Conservation (phyloP, 2,329 filamentous ascomycete species). For the Macrophomina tecta region DNA sequence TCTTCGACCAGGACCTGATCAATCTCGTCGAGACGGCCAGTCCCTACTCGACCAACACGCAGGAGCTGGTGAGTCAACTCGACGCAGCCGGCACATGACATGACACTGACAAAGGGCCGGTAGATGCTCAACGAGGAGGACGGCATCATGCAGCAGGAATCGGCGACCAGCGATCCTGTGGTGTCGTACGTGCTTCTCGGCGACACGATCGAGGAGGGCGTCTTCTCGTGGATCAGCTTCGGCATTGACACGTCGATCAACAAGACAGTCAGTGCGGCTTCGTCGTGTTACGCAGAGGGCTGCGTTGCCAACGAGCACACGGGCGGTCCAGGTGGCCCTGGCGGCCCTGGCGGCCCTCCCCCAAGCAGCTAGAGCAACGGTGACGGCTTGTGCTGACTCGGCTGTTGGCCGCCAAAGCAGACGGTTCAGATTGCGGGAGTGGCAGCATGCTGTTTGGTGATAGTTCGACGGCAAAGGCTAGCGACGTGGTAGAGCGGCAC, state of each 20-base stretch:
- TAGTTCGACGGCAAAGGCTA: not conserved
- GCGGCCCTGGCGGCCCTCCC: not conserved
- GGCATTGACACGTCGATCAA: constrained; percentile 22
- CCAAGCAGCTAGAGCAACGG: not conserved
- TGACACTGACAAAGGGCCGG: not conserved
- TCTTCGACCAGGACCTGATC: constrained; percentile 67
- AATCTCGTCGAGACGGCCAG: constrained; percentile 53
- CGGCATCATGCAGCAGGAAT: constrained; percentile 55
- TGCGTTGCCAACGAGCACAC: constrained; percentile 25
- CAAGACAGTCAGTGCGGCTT: constrained; percentile 24
- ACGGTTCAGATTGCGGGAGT: too few species aligned
- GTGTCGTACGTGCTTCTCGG: constrained; percentile 64
- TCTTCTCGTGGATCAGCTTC: constrained; percentile 41
- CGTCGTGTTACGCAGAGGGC: constrained; percentile 23
- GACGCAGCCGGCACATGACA: rapidly evolving
- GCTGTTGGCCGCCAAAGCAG: not conserved
- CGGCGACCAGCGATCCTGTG: constrained; percentile 58
- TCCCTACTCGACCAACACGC: constrained; percentile 53
- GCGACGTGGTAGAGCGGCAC: not conserved
- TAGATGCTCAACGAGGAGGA: constrained; percentile 56
- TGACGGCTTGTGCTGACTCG: not conserved
- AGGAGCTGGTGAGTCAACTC: constrained; percentile 46
- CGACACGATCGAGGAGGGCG: constrained; percentile 47
- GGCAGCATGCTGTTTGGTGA: not conserved
- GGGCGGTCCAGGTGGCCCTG: not conserved